Conservation (phyloP, 352 stramenopile species). For the Elongisporangium senticosum region DNA sequence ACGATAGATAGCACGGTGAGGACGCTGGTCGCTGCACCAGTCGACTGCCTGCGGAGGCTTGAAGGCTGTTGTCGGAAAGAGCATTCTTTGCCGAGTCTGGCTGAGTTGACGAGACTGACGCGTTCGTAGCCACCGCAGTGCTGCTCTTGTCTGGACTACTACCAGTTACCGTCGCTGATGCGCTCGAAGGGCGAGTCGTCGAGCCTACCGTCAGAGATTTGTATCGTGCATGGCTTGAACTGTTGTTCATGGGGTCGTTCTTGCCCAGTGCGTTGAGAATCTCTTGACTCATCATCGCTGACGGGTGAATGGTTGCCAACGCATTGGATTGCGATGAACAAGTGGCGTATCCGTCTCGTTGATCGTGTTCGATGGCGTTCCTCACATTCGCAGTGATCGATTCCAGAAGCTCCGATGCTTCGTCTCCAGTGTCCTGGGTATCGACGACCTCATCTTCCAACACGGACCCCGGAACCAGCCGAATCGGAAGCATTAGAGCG, state of each 20-base stretch:
- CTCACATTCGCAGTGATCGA: conserved; percentile 19
- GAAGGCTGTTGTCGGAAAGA: neutral
- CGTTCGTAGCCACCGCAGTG: neutral
- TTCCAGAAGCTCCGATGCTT: conserved; percentile 15
- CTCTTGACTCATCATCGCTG: neutral
- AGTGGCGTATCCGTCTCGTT: conserved; percentile 3
- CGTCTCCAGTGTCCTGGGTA: conserved; percentile 12
- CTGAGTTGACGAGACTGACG: neutral
- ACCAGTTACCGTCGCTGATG: neutral
- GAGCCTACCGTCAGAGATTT: neutral
- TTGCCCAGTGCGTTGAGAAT: neutral
- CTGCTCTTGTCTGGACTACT: neutral
- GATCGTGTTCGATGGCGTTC: conserved; percentile 3
- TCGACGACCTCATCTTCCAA: conserved; percentile 11
- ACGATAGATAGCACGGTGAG: conserved; percentile 19
- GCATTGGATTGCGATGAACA: neutral
- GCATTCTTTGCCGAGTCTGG: neutral
- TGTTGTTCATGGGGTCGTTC: neutral
- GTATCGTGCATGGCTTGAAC: neutral
- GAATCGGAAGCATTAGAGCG: conserved; percentile 10
- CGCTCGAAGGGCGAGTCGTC: neutral
- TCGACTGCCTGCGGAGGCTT: conserved; percentile 5
- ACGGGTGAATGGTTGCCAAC: neutral
- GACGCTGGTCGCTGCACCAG: conserved; percentile 11
- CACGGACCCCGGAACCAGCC: conserved; percentile 7